Base-by-base conservation (phyloP, 116 monocot species). In the Dioscorea cayenensis region DNA sequence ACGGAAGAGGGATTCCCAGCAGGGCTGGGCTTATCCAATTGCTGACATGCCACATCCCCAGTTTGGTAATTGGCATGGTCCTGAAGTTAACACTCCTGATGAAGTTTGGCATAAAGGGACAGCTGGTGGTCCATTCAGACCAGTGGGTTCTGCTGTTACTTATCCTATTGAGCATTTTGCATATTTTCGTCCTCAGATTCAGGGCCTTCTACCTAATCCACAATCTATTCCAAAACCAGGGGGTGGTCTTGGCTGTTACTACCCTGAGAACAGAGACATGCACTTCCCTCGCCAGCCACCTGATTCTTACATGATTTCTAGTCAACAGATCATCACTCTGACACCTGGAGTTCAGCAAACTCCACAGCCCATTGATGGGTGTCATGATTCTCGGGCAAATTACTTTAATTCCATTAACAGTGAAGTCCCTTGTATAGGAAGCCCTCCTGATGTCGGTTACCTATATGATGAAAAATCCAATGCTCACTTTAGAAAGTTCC, bases 101-200 rank as follows among this genome's bases (percentile, higher is more conserved):
- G 84, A 78, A 37, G 51, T 77, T 70, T 92, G 90, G 87, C 79
- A 84, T 73, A 80, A 84, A 78, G 89, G 77, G 28, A 72, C 80
- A 66, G 68, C 71, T 70, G 83, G 77, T 66, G 90, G 80, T 43
- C 73, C 84, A 68, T 90, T 73, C 51, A 80, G 84, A 78, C 82
- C 88, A 74, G 38, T 63, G 5, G 82, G 75, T 28, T 80, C 77
- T 71, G 79, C 83, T 78, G 85, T 70, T 63, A 63, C 51, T 78
- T 86, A 82, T 78, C 84, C 74, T 55, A 68, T 75, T 70, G 91
- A 87, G 27, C 75, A 72, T 18, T 90, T 81, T 81, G 60, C 63
- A 20, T 89, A 77, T 72, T 85, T 87, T 83, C 72, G 83, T 71
- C 23, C 77, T 59, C 85, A 82, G 65, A 72, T 78, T 66, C 80